These are phyloP conservation scores for Boletus mariae DNA, from an alignment of 1,284 basidiomycete genomes.

Conservation along the genomic window DNA sequence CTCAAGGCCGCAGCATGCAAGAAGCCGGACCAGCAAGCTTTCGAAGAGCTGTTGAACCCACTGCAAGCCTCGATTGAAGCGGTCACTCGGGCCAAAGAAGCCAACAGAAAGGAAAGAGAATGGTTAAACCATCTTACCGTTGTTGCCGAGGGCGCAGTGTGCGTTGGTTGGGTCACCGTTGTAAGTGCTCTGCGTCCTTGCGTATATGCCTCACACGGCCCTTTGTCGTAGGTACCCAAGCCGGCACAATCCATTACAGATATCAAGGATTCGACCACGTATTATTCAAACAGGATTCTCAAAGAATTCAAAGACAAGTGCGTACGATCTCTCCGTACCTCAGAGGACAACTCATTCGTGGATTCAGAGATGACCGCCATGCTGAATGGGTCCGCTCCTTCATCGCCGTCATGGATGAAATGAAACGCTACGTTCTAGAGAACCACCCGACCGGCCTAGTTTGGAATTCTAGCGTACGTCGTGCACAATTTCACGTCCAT, in stretches of 20 bases:
- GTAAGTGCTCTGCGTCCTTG: conserved; percentile 44
- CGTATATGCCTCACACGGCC: conserved; percentile 6
- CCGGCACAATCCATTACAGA: conserved; percentile 84
- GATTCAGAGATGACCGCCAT: conserved; percentile 77
- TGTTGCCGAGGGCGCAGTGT: conserved; percentile 79
- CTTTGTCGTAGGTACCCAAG: conserved; percentile 59
- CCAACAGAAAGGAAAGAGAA: conserved; percentile 76
- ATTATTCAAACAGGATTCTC: conserved; percentile 89
- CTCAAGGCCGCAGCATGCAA: conserved; percentile 69
- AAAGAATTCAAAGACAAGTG: conserved; percentile 93
- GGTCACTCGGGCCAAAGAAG: conserved; percentile 79
- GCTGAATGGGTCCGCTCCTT: conserved; percentile 86
- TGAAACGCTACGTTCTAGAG: conserved; percentile 83
- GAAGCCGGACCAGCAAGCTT: conserved; percentile 68
- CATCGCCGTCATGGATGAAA: conserved; percentile 69
- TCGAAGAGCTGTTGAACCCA: conserved; percentile 66
- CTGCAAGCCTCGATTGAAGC: conserved; percentile 74
- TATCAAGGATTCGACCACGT: conserved; percentile 85
- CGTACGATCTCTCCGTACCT: conserved; percentile 24
- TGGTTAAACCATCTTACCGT: conserved; percentile 82
- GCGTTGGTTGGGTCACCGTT: conserved; percentile 90
- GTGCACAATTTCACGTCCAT: neutral
- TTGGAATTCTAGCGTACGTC: conserved; percentile 83
- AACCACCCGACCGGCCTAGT: conserved; percentile 84
- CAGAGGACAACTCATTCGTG: conserved; percentile 1